phyloP scores from a whole-genome alignment of 352 stramenopile genomes.

The Phytophthora meadii region DNA sequence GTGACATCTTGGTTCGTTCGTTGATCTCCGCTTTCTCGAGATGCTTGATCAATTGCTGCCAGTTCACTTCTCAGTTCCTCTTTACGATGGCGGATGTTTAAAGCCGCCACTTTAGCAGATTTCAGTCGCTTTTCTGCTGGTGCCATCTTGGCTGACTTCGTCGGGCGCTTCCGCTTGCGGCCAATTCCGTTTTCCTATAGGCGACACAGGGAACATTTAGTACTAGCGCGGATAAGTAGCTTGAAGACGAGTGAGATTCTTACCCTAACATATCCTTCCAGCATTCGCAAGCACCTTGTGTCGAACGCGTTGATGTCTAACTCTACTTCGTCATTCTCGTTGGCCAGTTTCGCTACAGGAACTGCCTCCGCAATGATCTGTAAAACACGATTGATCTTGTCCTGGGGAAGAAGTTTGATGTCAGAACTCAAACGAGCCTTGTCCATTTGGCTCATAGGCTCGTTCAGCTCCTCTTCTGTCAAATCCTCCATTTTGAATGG shows the following conservation, averaged over 20 bases:
- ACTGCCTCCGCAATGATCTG: constrained; percentile 91
- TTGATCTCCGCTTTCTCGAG: constrained; percentile 28
- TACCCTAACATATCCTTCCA: constrained; percentile 91
- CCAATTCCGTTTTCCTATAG: constrained; percentile 88
- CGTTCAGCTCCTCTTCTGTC: constrained; percentile 87
- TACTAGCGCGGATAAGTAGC: constrained; percentile 17
- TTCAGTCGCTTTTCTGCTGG: constrained; percentile 78
- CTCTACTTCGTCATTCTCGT: constrained; percentile 89
- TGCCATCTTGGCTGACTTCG: constrained; percentile 55
- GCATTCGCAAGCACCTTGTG: constrained; percentile 86
- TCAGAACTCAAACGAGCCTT: constrained; percentile 84
- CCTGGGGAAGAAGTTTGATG: constrained; percentile 81
- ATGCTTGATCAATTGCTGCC: constrained; percentile 69
- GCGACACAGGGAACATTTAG: constrained; percentile 26
- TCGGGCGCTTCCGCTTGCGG: constrained; percentile 82
- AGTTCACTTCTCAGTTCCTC: constrained; percentile 84
- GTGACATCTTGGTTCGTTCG: constrained; percentile 53
- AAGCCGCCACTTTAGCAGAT: constrained; percentile 81
- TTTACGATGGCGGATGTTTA: constrained; percentile 76
- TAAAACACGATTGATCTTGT: constrained; percentile 90
- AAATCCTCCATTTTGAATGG: constrained; percentile 91
- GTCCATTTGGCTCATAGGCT: constrained; percentile 87
- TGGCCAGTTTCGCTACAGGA: constrained; percentile 82
- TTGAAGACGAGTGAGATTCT: constrained; percentile 43
- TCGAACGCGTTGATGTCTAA: constrained; percentile 92